phyloP scores from a whole-genome alignment of 345 rosid genomes.

The Boechera divaricarpa region DNA sequence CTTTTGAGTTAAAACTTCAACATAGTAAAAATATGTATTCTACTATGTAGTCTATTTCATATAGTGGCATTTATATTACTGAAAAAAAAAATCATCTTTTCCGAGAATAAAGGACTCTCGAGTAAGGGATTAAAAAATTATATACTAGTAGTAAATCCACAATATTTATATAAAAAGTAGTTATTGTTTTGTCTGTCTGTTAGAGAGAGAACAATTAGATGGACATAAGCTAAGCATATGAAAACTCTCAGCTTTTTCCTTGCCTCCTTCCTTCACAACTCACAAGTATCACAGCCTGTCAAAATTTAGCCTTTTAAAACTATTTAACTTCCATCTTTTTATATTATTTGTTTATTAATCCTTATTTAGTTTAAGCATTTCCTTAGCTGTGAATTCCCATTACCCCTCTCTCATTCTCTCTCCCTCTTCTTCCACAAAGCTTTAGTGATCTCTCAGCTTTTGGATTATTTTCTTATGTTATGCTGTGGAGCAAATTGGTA shows the following conservation, averaged over 20 bases:
- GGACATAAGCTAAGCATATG: conserved; percentile 35
- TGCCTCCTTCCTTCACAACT: conserved; percentile 49
- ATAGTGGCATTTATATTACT: not conserved
- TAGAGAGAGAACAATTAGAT: conserved; percentile 36
- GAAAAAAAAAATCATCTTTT: not conserved
- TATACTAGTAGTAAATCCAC: not conserved
- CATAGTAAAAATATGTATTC: not conserved
- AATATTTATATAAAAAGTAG: conserved; percentile 2
- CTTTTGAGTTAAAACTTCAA: conserved; percentile 1
- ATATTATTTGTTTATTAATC: conserved; percentile 41
- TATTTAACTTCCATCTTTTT: conserved; percentile 42
- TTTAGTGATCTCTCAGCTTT: conserved; percentile 48
- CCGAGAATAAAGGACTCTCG: conserved; percentile 4
- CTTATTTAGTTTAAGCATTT: conserved; percentile 34
- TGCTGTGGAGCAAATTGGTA: conserved; percentile 21
- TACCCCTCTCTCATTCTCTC: conserved; percentile 2
- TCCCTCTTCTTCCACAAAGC: conserved; percentile 29
- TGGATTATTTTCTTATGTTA: not conserved
- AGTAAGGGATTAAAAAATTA: conserved; percentile 1
- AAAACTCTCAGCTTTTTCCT: conserved; percentile 46
- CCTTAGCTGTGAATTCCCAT: conserved; percentile 36
- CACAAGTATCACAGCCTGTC: conserved; percentile 77
- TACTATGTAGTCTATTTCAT: not conserved
- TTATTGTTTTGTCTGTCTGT: conserved; percentile 24
- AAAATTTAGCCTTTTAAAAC: conserved; percentile 63